Evolutionary conservation across 2,329 filamentous ascomycete genomes (phyloP).

Genomic region (Curvularia sp.): DNA sequence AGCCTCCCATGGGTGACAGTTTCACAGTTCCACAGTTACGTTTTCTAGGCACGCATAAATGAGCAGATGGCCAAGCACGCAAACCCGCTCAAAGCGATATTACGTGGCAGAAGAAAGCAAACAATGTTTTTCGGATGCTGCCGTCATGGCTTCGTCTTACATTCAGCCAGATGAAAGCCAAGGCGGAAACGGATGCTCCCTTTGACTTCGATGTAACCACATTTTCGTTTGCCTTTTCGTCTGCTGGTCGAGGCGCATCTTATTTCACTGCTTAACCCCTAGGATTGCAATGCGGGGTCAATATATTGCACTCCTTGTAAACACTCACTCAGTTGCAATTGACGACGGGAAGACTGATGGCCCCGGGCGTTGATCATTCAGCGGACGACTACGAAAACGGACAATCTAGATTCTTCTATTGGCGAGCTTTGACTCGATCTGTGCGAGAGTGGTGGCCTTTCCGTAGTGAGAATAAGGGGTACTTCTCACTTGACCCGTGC

Average conservation of each 20-base stretch:
- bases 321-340: neutral
- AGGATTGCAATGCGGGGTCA: neutral
- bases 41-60: neutral
- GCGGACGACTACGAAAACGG: neutral
- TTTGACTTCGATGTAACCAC: neutral
- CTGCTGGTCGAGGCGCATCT: neutral
- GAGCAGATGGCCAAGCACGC: neutral
- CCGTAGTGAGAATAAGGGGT: neutral
- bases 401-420: neutral
- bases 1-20: neutral
- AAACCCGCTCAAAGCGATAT: neutral
- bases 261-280: neutral
- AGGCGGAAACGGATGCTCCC: neutral
- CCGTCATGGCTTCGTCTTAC: neutral
- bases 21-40: neutral
- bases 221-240: neutral
- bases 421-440: neutral
- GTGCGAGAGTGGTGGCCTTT: neutral
- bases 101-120: conserved; percentile 1
- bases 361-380: neutral
- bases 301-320: no score
- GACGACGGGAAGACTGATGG: neutral
- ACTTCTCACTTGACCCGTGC: neutral
- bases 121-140: neutral
- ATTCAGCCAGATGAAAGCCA: neutral